Conservation (phyloP, 1,284 basidiomycete genomes). For the Xerocomus amazonicus region DNA sequence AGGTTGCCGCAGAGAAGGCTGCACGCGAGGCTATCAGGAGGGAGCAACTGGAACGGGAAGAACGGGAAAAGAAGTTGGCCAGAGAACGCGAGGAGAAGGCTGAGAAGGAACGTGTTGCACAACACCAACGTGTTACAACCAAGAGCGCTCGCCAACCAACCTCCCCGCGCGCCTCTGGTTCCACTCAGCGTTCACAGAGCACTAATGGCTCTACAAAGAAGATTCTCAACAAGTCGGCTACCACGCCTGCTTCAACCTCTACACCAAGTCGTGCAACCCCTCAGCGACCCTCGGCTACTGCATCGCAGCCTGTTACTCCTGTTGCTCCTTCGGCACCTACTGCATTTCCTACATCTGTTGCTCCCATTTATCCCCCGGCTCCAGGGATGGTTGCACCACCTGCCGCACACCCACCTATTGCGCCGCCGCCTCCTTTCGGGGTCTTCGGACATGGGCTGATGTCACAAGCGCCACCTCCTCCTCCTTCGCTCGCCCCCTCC, state of each 20-base stretch:
- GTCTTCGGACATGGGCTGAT: conserved; percentile 44
- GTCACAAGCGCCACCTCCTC: conserved; percentile 40
- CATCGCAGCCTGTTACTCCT: conserved; percentile 35
- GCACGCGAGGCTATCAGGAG: conserved; percentile 42
- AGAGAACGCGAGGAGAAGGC: conserved; percentile 61
- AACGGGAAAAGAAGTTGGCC: conserved; percentile 50
- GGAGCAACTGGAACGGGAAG: conserved; percentile 62
- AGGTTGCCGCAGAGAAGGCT: conserved; percentile 50
- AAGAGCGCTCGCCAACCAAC: conserved; percentile 44
- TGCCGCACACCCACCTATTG: conserved; percentile 45
- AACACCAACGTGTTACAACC: conserved; percentile 39
- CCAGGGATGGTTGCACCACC: conserved; percentile 45
- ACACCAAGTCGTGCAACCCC: conserved; percentile 29
- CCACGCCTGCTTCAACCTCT: conserved; percentile 29
- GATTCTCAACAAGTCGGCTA: conserved; percentile 42
- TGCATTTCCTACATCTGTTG: conserved; percentile 33
- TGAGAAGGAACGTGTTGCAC: conserved; percentile 44
- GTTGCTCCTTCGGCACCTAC: conserved; percentile 29
- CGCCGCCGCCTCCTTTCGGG: conserved; percentile 47
- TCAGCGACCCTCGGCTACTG: conserved; percentile 24
- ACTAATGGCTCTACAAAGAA: conserved; percentile 49
- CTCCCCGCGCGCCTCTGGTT: conserved; percentile 51
- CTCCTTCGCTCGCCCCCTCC: conserved; percentile 48
- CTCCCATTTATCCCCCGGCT: conserved; percentile 47
- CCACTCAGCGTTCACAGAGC: conserved; percentile 41